A percentile compares a stretch with the other conserved stretches of the same genome.
Evolutionary conservation across 2,329 filamentous ascomycete species (phyloP).

Genomic region (Sodiomyces alkalinus): DNA sequence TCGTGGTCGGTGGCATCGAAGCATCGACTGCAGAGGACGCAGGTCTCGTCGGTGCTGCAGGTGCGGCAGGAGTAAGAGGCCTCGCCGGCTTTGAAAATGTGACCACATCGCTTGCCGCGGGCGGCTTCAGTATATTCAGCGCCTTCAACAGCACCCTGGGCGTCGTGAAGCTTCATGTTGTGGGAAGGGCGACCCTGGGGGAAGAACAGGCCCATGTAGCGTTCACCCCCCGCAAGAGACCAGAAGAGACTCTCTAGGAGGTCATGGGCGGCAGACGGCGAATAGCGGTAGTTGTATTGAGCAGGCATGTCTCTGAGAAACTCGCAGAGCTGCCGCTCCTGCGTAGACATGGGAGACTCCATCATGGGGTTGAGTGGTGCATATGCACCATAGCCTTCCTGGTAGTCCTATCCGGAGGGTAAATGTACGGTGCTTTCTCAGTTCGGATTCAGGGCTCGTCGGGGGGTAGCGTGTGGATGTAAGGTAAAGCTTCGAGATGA

Average conservation of each 20-base stretch:
- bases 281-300: conserved; percentile 62
- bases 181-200: conserved; percentile 52
- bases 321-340: conserved; percentile 72
- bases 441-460: no score
- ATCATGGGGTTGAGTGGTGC: conserved; percentile 23
- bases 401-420: no score
- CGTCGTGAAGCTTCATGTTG: conserved; percentile 66
- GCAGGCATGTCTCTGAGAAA: conserved; percentile 66
- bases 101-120: conserved; percentile 84
- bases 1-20: conserved; percentile 93
- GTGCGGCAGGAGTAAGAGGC: conserved; percentile 90
- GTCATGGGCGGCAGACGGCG: conserved; percentile 50
- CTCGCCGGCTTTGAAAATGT: conserved; percentile 92
- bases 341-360: conserved; percentile 41
- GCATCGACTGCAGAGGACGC: conserved; percentile 83
- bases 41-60: conserved; percentile 88
- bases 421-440: no score
- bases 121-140: conserved; percentile 90
- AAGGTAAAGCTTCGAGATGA: no score
- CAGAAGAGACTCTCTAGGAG: conserved; percentile 73
- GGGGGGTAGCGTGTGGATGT: no score
- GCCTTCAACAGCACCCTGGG: conserved; percentile 84
- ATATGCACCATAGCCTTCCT: no score
- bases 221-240: conserved; percentile 62
- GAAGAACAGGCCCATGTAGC: conserved; percentile 70